Conservation (phyloP, 768 basidiomycete species). For the Leucogyrophana mollusca region DNA sequence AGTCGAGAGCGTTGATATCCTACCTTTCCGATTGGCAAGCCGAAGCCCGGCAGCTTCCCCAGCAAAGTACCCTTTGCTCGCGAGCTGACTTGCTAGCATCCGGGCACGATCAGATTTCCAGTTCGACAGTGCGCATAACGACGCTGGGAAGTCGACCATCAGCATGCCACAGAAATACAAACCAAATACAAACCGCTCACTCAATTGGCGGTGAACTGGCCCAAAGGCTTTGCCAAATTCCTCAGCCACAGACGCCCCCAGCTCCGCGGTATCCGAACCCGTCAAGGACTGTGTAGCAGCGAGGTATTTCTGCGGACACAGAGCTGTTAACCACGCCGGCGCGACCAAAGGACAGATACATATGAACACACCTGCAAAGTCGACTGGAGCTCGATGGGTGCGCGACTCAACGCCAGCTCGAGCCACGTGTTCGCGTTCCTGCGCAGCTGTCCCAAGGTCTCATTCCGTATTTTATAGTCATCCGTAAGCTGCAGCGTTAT, state of each 20-base stretch:
- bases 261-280: slow-evolving; percentile 76
- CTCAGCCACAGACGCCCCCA: slow-evolving; percentile 89
- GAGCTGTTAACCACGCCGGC: slow-evolving; percentile 1
- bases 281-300: slow-evolving; percentile 67
- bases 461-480: slow-evolving; percentile 80
- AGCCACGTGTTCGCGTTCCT: slow-evolving; percentile 82
- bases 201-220: slow-evolving; percentile 69
- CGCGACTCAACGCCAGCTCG: slow-evolving; percentile 78
- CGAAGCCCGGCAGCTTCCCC: slow-evolving; percentile 85
- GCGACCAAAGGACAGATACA: not conserved
- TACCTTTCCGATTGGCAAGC: slow-evolving; percentile 65
- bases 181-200: slow-evolving; percentile 41
- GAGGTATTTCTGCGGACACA: slow-evolving; percentile 80
- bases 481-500: slow-evolving; percentile 82
- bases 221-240: slow-evolving; percentile 82
- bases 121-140: slow-evolving; percentile 49
- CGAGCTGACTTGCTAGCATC: slow-evolving; percentile 78
- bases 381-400: slow-evolving; percentile 90
- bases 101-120: slow-evolving; percentile 84
- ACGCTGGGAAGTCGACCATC: slow-evolving; percentile 37
- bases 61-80: slow-evolving; percentile 86
- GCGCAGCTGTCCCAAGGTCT: slow-evolving; percentile 76
- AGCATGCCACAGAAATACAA: slow-evolving; percentile 1
- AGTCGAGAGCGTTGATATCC: slow-evolving; percentile 13
- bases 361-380: slow-evolving; percentile 75